These are phyloP conservation scores for Xerocomus amazonicus DNA, from an alignment of 1,284 basidiomycete species.

Conservation along the genomic window DNA sequence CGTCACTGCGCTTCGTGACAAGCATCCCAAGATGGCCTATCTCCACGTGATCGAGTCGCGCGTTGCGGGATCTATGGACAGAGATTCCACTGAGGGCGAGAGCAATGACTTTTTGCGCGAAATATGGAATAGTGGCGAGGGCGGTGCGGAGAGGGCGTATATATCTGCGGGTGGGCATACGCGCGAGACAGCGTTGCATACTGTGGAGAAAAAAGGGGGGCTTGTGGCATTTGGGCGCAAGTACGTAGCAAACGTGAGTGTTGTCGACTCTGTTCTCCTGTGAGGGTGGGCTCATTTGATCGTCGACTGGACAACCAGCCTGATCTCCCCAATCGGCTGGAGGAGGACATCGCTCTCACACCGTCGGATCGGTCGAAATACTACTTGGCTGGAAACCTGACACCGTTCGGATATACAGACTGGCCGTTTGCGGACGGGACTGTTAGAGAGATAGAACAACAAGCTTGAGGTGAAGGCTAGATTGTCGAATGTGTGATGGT, in stretches of 20 bases:
- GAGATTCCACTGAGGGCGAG: background rate
- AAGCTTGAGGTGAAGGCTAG: no score
- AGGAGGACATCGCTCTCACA: slow-evolving; percentile 15
- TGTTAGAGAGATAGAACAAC: background rate
- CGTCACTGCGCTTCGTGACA: slow-evolving; percentile 33
- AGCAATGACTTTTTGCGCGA: background rate
- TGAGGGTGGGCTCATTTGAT: background rate
- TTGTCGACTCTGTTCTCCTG: background rate
- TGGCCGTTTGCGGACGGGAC: slow-evolving; percentile 19
- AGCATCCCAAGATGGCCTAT: slow-evolving; percentile 45
- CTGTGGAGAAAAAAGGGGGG: background rate
- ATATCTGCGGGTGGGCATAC: background rate
- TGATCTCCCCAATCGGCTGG: slow-evolving; percentile 18
- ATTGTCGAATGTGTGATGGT: no score
- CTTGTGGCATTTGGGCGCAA: background rate
- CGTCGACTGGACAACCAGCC: background rate
- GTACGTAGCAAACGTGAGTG: slow-evolving; percentile 11
- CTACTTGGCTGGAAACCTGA: slow-evolving; percentile 4
- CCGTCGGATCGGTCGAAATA: slow-evolving; percentile 10
- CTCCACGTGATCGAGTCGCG: slow-evolving; percentile 52
- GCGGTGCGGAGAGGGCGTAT: background rate
- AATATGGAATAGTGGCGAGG: background rate
- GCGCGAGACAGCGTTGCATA: background rate
- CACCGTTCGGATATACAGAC: slow-evolving; percentile 25
- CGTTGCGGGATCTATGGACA: slow-evolving; percentile 4